These are phyloP conservation scores for Globisporangium uncinulatum DNA, from an alignment of 352 stramenopile genomes.

Conservation along the genomic window DNA sequence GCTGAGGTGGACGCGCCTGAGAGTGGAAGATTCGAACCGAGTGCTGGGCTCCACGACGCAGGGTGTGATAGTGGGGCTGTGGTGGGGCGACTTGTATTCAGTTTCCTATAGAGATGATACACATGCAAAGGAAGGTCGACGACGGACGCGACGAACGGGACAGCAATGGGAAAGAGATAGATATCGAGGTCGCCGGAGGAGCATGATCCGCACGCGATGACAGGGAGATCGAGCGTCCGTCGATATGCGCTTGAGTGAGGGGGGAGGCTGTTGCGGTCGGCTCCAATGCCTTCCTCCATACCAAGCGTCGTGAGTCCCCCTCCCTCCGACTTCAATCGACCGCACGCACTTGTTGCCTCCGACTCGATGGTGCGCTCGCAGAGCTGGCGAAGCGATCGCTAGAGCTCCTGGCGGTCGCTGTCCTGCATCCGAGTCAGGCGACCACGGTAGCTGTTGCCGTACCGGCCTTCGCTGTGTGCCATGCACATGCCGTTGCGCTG, in stretches of 20 bases:
- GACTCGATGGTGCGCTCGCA: not conserved
- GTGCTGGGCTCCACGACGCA: too few relatives aligned
- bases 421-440: slow-evolving; percentile 37
- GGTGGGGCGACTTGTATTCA: not conserved
- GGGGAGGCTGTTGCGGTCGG: not conserved
- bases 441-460: slow-evolving; percentile 77
- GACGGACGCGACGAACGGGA: not conserved
- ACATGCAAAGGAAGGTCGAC: not conserved
- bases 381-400: not conserved
- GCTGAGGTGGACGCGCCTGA: not conserved
- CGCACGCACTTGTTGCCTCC: not conserved
- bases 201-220: not conserved
- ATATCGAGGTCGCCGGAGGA: not conserved
- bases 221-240: not conserved
- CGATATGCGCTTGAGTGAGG: not conserved
- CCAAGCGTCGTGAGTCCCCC: not conserved
- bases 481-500: slow-evolving; percentile 85
- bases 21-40: too few relatives aligned
- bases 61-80: not conserved
- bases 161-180: not conserved
- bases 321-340: not conserved
- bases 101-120: slow-evolving; percentile 2
- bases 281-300: not conserved
- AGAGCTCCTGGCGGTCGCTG: slow-evolving; percentile 9
- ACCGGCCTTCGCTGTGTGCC: slow-evolving; percentile 77